phyloP scores from a whole-genome alignment of 192 early-diverging fungal species.

The Coemansia sp. region DNA sequence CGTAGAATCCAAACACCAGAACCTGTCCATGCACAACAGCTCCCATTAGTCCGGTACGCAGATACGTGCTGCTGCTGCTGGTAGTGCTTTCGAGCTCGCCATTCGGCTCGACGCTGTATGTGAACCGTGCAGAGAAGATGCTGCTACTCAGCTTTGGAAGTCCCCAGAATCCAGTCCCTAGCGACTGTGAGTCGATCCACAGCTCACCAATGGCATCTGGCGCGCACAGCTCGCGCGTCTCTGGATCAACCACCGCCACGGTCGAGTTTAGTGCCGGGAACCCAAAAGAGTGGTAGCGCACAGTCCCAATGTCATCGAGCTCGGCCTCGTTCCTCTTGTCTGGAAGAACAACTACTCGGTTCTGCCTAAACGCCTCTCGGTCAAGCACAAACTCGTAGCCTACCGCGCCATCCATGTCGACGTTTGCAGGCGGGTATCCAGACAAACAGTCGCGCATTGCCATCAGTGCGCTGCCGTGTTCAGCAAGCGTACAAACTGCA shows the following conservation, averaged over 20 bases:
- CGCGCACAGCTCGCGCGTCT: constrained; percentile 71
- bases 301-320: constrained; percentile 33
- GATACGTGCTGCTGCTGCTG: constrained; percentile 59
- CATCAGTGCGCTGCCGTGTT: constrained; percentile 75
- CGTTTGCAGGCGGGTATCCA: constrained; percentile 1
- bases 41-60: constrained; percentile 77
- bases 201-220: constrained; percentile 79
- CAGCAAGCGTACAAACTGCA: constrained; percentile 66
- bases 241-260: constrained; percentile 78
- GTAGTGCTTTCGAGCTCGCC: constrained; percentile 7
- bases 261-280: constrained; percentile 53
- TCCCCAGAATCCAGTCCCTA: constrained; percentile 77
- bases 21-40: constrained; percentile 67
- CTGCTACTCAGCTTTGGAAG: constrained; percentile 70
- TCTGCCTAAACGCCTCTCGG: constrained; percentile 60
- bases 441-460: constrained; percentile 65
- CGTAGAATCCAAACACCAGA: constrained; percentile 73
- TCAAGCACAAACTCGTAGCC: constrained; percentile 66
- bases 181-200: constrained; percentile 75
- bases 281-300: constrained; percentile 49
- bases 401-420: background rate
- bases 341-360: constrained; percentile 60
- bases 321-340: constrained; percentile 25
- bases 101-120: constrained; percentile 13
- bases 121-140: constrained; percentile 67